Base-by-base conservation (phyloP, 2,329 filamentous ascomycete species). In the Dactylellina haptotyla region DNA sequence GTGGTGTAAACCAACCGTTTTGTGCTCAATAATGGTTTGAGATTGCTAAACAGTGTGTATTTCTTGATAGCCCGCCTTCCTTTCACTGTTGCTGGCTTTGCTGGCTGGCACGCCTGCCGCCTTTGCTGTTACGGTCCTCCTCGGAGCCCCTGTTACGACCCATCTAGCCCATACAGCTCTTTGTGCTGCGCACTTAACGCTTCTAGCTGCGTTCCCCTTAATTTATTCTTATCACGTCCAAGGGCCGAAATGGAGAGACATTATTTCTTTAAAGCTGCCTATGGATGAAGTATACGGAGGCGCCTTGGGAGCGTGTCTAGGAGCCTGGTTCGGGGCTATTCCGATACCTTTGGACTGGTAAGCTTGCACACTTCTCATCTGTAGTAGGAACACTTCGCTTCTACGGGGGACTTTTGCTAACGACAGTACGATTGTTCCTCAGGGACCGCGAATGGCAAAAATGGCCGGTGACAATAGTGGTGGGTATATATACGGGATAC, bases 401-500 rank as follows among this genome's bases (percentile, higher is more conserved):
- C 58, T 48, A 50, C 72, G 28, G n/a, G 39, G 20, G 37, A 3
- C 26, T 8, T 8, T 25, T 45, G 12, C n/a, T 32, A 41, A 30
- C 3, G 9, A 30, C 2, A 28, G 18, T 10, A 23, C 23, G 18
- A 28, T 72, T n/a, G 16, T 28, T 10, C 18, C 30, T 34, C 75
- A 86, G 85, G 86, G 95, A 99, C 80, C 88, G 95, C n/a, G 93
- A 96, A 77, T 99, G 95, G 95, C 95, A 99, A 86, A 91, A 90
- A 81, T 99, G 94, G 91, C 95, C 95, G 0, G 89, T 98, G 51
- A 99, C 95, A 0, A 90, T 99, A 69, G 82, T 98, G 3, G 88
- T 87, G 1, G 95, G 95, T 1, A 85, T 90, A 16, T 98, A 96
- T 81, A 82, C 87, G 4, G 95, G 95, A 0, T 93, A 91, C 80